Base-by-base conservation (phyloP, 2,329 filamentous ascomycete genomes). In the Clarireedia monteithiana region DNA sequence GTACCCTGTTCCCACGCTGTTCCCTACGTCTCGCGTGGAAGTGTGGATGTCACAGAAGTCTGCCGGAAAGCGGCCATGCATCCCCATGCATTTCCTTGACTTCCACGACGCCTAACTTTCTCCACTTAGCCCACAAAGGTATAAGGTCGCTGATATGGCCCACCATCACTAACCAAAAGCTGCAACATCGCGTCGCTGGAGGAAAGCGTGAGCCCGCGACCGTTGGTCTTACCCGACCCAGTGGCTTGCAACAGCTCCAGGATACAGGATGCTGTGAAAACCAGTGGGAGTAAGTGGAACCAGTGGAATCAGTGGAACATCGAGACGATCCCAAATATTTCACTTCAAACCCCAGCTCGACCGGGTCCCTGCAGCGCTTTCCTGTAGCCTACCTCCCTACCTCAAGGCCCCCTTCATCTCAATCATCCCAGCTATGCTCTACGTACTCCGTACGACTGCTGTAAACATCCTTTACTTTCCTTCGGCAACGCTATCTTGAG, bases 1-100 rank as follows among this genome's bases (percentile, higher is more conserved):
- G 45, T 24, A 23, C 52, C 52, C 47, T 54, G 52, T 49, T 39
- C 46, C 52, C 52, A 54, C 45, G 52, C 45, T 40, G 24, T 36
- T n/a, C 40, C 50, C 52, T 50, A 50, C 52, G 40, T 42, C 46
- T 50, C 52, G 52, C 52, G 46, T 50, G 52, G 46, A 54, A 50
- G 38, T 23, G 52, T 54, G 46, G 52, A 54, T 50, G 46, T 49
- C 45, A 54, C 52, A 38, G 9, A 26, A 54, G 44, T 48, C 36
- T 42, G 14, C 45, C 36, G 52, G 52, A 54, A 54, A 42, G 52
- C 24, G 48, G 47, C 48, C 38, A 50, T 45, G 20, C 40, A 51
- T 55, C 53, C 53, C 53, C 34, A 20, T 17, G 40, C 17, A 17
- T 23, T 34, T 12, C 30, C 30, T 49, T 40, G 30, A 49, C 53